Evolutionary conservation across 768 basidiomycete species (phyloP).

Genomic region (Rossbeevera mucosa): DNA sequence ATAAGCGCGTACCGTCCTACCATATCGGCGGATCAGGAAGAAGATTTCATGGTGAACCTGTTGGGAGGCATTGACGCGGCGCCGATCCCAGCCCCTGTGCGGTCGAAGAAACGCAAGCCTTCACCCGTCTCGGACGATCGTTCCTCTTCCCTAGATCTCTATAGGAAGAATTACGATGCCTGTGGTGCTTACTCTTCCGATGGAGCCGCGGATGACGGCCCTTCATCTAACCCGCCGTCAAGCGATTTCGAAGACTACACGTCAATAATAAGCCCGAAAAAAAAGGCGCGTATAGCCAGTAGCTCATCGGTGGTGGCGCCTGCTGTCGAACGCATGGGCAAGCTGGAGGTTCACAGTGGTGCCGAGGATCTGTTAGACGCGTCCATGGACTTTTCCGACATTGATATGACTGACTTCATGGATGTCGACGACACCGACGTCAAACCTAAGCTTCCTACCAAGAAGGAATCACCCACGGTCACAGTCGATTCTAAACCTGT

Average conservation of each 20-base stretch:
- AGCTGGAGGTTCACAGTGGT: conserved; percentile 54
- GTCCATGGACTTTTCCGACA: conserved; percentile 52
- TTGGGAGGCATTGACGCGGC: conserved; percentile 65
- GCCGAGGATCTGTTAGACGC: conserved; percentile 48
- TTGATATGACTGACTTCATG: conserved; percentile 52
- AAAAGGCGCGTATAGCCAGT: conserved; percentile 47
- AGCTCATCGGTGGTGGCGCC: conserved; percentile 45
- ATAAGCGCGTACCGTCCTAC: conserved; percentile 79
- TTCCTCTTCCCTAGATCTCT: conserved; percentile 40
- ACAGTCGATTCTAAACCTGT: conserved; percentile 16
- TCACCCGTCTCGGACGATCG: conserved; percentile 41
- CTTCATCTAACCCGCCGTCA: conserved; percentile 31
- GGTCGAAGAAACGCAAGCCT: conserved; percentile 65
- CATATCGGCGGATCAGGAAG: conserved; percentile 74
- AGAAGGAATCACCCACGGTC: conserved; percentile 11
- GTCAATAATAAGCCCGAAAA: conserved; percentile 59
- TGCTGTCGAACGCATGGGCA: conserved; percentile 52
- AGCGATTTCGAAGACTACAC: conserved; percentile 51
- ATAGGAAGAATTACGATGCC: conserved; percentile 27
- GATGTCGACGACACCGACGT: conserved; percentile 55
- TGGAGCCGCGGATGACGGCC: conserved; percentile 23
- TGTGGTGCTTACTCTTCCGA: conserved; percentile 38
- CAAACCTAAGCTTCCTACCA: conserved; percentile 34
- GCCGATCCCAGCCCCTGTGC: conserved; percentile 34
- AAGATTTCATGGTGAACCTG: conserved; percentile 83